phyloP scores from a whole-genome alignment of 768 basidiomycete species.

The Chalciporus sphaerocephalus region DNA sequence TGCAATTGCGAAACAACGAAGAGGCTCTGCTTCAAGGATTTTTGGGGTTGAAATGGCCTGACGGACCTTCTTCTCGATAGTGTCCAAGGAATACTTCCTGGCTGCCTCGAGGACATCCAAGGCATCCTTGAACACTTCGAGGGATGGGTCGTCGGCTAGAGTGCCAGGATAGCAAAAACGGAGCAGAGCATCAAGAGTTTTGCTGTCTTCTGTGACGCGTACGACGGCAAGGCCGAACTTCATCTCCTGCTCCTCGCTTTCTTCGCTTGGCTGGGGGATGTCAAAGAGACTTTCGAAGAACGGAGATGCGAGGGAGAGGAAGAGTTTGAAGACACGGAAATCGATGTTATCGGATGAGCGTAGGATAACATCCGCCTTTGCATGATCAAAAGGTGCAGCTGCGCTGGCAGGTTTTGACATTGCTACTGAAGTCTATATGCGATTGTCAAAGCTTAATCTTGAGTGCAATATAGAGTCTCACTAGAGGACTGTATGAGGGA shows the following conservation, averaged over 20 bases:
- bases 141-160: conserved; percentile 15
- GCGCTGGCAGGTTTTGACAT: conserved; percentile 6
- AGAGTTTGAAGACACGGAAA: conserved; percentile 29
- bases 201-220: conserved; percentile 17
- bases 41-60: conserved; percentile 19
- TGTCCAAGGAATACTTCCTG: conserved; percentile 14
- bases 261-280: conserved; percentile 24
- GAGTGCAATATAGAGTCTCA: no score
- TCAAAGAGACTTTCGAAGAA: conserved; percentile 33
- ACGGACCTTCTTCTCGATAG: conserved; percentile 15
- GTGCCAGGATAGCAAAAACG: conserved; percentile 28
- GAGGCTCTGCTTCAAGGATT: conserved; percentile 16
- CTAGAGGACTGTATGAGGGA: no score
- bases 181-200: conserved; percentile 22
- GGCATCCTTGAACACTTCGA: conserved; percentile 9
- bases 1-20: conserved; percentile 33
- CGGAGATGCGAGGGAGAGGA: conserved; percentile 33
- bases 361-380: conserved; percentile 21
- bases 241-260: conserved; percentile 4
- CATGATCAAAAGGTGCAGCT: conserved; percentile 20
- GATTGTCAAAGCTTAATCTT: no score
- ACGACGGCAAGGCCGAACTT: conserved; percentile 22
- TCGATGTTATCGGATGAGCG: conserved; percentile 28
- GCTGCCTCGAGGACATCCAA: conserved; percentile 12
- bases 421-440: not conserved